Conservation (phyloP, 2,329 filamentous ascomycete species). For the Colletotrichum cordylinicola region DNA sequence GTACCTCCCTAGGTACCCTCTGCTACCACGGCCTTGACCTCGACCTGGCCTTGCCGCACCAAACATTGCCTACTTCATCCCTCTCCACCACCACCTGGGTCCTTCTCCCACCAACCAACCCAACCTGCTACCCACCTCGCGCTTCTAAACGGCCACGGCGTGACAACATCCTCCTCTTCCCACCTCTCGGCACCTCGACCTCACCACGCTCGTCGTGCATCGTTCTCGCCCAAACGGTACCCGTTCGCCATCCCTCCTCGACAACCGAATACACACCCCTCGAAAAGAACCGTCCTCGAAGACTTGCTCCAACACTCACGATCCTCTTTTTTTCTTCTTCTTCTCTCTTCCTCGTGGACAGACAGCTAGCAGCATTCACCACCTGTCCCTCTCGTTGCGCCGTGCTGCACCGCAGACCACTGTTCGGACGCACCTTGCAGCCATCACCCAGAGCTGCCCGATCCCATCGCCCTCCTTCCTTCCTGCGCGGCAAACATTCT, state of each 20-base stretch:
- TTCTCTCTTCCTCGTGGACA: not conserved
- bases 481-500: not conserved
- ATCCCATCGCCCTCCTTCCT: not conserved
- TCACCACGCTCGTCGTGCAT: not conserved
- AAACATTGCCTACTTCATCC: not conserved
- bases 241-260: not conserved
- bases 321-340: not conserved
- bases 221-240: conserved; percentile 1
- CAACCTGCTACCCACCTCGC: conserved; percentile 9
- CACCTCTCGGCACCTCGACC: conserved; percentile 8
- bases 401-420: not conserved
- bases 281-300: not conserved
- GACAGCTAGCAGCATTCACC: not conserved
- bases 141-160: conserved; percentile 14
- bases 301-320: not conserved
- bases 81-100: not conserved
- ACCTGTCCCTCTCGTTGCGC: not conserved
- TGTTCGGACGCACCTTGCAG: not conserved
- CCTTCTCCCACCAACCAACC: conserved; percentile 11
- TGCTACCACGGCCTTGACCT: not conserved
- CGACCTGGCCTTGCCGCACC: not conserved
- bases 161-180: conserved; percentile 15
- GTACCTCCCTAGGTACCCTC: conserved; percentile 7
- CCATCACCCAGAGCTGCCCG: not conserved
- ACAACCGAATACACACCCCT: not conserved